Evolutionary conservation across 202 grass and related monocot genomes (phyloP), one percentile per base, ranked within the genome.

Genomic region (Elaeis oleifera): DNA sequence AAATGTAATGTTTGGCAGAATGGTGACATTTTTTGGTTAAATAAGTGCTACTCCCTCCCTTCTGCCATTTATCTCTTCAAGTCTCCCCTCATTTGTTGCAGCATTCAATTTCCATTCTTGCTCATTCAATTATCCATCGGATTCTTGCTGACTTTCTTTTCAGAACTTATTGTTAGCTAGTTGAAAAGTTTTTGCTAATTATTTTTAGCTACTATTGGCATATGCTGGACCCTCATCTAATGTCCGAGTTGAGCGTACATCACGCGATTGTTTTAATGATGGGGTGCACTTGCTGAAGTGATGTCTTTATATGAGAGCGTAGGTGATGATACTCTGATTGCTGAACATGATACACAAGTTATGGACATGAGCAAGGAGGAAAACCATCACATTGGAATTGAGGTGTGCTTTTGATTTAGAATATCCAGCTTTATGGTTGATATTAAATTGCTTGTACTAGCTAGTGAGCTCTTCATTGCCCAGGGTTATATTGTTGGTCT

Each of bases 271-370:
- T 70, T 91, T 85, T 69, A 72, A 81, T 3, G 79, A 89, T 61
- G 81, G 76, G 81, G 84, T 29, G 84, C 84, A 68, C 81, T 96
- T 52, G 87, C 79, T 51, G 84, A 96, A 83, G 58, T 96, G 24
- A 26, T 81, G 23, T 69, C 81, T 71, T 83, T 89, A 49, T 90
- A 85, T 89, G 87, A 91, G 57, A 91, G 80, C 17, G 73, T 73
- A 49, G 65, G 70, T 58, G 67, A 74, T 54, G 44, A 63, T 48
- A 23, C 31, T 67, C 71, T 76, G 44, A 67, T 44, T 21, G 67
- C 17, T 66, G 71, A 74, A 65, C 23, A 79, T 63, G 60, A 66
- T 57, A 59, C 50, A 26, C 51, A 69, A 50, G 36, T 24, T 16
- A 71, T 76, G 44, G 49, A 83, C 69, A 71, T 26, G 68, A 82